Evolutionary conservation across 2,329 filamentous ascomycete genomes (phyloP).

Genomic region (Ramularia collo-cygni): DNA sequence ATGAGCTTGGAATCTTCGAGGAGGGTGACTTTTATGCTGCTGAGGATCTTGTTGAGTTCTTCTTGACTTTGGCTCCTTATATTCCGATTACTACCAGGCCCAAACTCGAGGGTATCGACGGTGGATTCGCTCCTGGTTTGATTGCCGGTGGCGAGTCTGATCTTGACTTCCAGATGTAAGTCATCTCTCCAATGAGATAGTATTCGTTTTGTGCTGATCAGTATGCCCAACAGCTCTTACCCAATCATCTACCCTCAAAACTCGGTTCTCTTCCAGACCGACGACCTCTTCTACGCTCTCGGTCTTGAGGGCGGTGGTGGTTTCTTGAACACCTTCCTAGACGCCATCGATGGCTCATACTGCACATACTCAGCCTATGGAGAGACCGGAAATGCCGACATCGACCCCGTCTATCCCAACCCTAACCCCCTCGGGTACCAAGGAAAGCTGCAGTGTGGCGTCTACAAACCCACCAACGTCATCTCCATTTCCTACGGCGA

Average conservation of each 20-base stretch:
- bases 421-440: slow-evolving; percentile 34
- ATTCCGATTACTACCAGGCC: slow-evolving; percentile 21
- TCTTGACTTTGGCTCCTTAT: slow-evolving; percentile 32
- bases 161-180: slow-evolving; percentile 42
- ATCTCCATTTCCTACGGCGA: slow-evolving; percentile 56
- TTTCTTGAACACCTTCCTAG: slow-evolving; percentile 39
- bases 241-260: slow-evolving; percentile 48
- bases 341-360: slow-evolving; percentile 47
- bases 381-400: slow-evolving; percentile 40
- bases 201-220: too few species aligned
- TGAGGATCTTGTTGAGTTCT: slow-evolving; percentile 40
- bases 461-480: slow-evolving; percentile 50
- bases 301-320: slow-evolving; percentile 30
- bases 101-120: slow-evolving; percentile 20
- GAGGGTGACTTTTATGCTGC: slow-evolving; percentile 40
- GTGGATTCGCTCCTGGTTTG: slow-evolving; percentile 29
- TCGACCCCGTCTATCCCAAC: slow-evolving; percentile 46
- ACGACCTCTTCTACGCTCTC: slow-evolving; percentile 28
- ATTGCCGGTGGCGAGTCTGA: slow-evolving; percentile 42
- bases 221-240: slow-evolving; percentile 30
- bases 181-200: not conserved
- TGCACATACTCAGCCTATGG: slow-evolving; percentile 38
- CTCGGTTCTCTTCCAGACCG: slow-evolving; percentile 44
- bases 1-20: slow-evolving; percentile 43
- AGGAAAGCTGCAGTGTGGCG: slow-evolving; percentile 37